Conservation (phyloP, 257 asterid species). For the Forsythia suspensa region DNA sequence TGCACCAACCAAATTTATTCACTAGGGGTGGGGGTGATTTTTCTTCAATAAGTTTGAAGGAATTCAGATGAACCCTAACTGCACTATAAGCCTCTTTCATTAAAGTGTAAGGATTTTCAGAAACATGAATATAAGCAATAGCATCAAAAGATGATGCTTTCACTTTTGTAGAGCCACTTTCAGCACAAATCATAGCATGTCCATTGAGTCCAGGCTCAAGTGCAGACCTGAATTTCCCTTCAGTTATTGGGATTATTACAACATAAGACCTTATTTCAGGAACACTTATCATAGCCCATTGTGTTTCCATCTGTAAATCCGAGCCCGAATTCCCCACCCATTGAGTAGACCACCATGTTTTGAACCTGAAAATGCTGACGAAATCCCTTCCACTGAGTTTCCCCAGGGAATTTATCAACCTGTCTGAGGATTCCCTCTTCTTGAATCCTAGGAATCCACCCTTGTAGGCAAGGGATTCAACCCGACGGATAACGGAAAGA, state of each 20-base stretch:
- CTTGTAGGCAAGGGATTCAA: constrained; percentile 14
- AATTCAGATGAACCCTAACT: constrained; percentile 30
- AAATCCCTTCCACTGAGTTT: constrained; percentile 28
- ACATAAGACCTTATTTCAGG: constrained; percentile 28
- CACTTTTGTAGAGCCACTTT: constrained; percentile 29
- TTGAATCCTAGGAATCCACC: constrained; percentile 31
- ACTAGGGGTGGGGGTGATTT: constrained; percentile 30
- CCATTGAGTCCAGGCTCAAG: constrained; percentile 28
- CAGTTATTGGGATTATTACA: constrained; percentile 24
- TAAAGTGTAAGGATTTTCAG: constrained; percentile 28
- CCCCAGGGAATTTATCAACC: constrained; percentile 30
- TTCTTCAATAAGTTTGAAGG: constrained; percentile 36
- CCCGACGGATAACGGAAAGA: constrained; percentile 21
- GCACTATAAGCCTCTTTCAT: constrained; percentile 33
- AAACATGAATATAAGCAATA: constrained; percentile 29
- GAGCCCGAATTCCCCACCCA: constrained; percentile 34
- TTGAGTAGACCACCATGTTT: constrained; percentile 40
- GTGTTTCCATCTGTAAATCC: constrained; percentile 37
- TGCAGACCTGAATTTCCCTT: constrained; percentile 32
- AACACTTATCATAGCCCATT: constrained; percentile 29
- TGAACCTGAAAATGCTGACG: constrained; percentile 37
- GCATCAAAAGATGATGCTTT: constrained; percentile 24
- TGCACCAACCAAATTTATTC: constrained; percentile 23
- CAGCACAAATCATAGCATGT: constrained; percentile 24
- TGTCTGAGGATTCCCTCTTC: constrained; percentile 19